Evolutionary conservation across 441 rosid genomes (phyloP), one percentile per base, ranked within the genome.

Genomic region (California macrophylla): DNA sequence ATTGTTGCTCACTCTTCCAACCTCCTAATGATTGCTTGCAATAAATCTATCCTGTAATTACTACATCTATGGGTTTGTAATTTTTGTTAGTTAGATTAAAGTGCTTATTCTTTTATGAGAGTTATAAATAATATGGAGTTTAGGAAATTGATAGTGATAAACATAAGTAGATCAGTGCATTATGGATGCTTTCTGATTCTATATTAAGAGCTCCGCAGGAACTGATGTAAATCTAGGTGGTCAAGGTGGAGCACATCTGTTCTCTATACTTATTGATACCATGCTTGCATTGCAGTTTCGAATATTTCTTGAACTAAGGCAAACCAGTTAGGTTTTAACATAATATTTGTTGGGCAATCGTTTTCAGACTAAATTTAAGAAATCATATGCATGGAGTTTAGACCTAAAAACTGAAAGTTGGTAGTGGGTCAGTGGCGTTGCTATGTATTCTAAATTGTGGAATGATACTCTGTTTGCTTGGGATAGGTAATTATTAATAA

Each of bases 381-480:
- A 68, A 32, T 34, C 4, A 30, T 21, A 36, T 64, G 32, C 42
- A 8, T 28, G n/a, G 40, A 40, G 60, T 68, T 68, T 20, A 50
- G 66, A 3, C 26, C 56, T 25, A 47, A 45, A 47, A 62, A 8
- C 25, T 32, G 23, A 20, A 13, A 42, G 64, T 29, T 66, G 7
- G 64, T 25, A 60, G 30, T 64, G 30, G 3, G 7, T 15, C 20
- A 24, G 16, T 64, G 30, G 1, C 16, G 0, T 24, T 72, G 36
- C 50, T 56, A 40, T 30, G n/a, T 62, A 3, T 12, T 25, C 29
- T 45, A 36, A 20, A n/a, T n/a, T 63, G 13, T 38, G 7, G 21
- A 25, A 40, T 34, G 54, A 68, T 16, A 18, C 47, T 61, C 45
- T 58, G 23, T 62, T 25, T 72, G 61, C 36, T 74, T 73, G 47